phyloP scores from a whole-genome alignment of 257 asterid species.

The Handroanthus guayacan region DNA sequence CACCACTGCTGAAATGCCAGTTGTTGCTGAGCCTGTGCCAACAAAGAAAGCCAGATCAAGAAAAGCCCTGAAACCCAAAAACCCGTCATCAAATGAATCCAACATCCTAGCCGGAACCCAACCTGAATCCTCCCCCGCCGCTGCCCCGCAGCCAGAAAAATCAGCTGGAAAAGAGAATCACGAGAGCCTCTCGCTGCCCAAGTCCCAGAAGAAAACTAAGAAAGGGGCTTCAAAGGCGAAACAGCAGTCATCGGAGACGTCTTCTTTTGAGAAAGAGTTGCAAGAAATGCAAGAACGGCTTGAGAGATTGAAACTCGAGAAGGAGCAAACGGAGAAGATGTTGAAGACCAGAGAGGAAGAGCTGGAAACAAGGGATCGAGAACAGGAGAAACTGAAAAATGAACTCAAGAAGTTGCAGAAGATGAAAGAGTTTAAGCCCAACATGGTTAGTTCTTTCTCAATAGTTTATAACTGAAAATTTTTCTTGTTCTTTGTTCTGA shows the following conservation, averaged over 20 bases:
- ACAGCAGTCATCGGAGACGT: slow-evolving; percentile 41
- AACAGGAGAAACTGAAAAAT: slow-evolving; percentile 71
- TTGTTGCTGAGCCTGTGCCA: slow-evolving; percentile 44
- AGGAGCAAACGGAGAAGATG: slow-evolving; percentile 78
- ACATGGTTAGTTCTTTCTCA: slow-evolving; percentile 50
- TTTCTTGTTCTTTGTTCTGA: background rate
- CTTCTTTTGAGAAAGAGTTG: slow-evolving; percentile 72
- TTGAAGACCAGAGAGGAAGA: slow-evolving; percentile 68
- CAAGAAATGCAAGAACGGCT: slow-evolving; percentile 86
- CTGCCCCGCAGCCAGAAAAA: slow-evolving; percentile 36
- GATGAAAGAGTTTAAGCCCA: slow-evolving; percentile 85
- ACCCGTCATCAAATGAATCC: slow-evolving; percentile 56
- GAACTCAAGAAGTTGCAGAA: slow-evolving; percentile 91
- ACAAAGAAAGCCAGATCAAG: slow-evolving; percentile 58
- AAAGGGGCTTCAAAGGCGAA: slow-evolving; percentile 65
- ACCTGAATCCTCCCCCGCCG: slow-evolving; percentile 43
- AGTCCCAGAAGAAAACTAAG: slow-evolving; percentile 57
- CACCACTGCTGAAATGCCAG: slow-evolving; percentile 47
- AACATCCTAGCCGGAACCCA: slow-evolving; percentile 65
- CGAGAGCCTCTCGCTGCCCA: slow-evolving; percentile 52
- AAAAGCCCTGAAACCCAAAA: slow-evolving; percentile 59
- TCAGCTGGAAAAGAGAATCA: slow-evolving; percentile 65
- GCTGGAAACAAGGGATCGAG: slow-evolving; percentile 58
- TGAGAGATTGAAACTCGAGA: slow-evolving; percentile 68
- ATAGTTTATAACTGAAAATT: background rate